Percentiles rank a stretch among this genome's conserved stretches.
These are phyloP conservation scores for Talaromyces adpressus DNA, from an alignment of 495 filamentous ascomycete genomes.

Conservation along the genomic window DNA sequence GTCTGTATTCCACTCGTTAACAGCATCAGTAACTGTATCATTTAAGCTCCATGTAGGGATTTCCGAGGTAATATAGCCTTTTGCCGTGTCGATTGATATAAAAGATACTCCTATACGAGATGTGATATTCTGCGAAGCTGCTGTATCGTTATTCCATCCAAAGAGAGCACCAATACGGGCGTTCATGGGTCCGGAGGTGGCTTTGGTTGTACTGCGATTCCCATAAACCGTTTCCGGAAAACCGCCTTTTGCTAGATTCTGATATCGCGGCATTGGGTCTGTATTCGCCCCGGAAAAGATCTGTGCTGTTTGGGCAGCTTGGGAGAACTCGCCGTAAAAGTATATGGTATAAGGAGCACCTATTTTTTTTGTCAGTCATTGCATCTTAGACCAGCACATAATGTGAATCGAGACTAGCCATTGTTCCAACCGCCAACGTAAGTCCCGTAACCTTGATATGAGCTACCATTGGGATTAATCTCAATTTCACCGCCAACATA, in stretches of 20 bases:
- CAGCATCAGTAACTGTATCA: slow-evolving; percentile 39
- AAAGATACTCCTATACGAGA: slow-evolving; percentile 58
- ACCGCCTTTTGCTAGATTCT: slow-evolving; percentile 22
- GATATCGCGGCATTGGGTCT: slow-evolving; percentile 25
- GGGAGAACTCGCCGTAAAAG: slow-evolving; percentile 57
- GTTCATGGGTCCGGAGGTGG: slow-evolving; percentile 28
- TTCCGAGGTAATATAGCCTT: slow-evolving; percentile 50
- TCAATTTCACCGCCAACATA: slow-evolving; percentile 55
- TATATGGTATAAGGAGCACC: slow-evolving; percentile 53
- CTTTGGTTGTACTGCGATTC: slow-evolving; percentile 17
- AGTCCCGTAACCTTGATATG: slow-evolving; percentile 53
- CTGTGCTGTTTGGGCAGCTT: slow-evolving; percentile 26
- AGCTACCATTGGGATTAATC: slow-evolving; percentile 35
- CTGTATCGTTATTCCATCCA: slow-evolving; percentile 21
- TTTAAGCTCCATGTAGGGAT: slow-evolving; percentile 47
- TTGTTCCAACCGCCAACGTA: slow-evolving; percentile 57
- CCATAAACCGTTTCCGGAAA: slow-evolving; percentile 18
- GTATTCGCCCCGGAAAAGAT: slow-evolving; percentile 48
- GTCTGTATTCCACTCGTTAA: slow-evolving; percentile 54
- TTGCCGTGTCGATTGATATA: slow-evolving; percentile 19
- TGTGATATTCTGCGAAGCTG: slow-evolving; percentile 25
- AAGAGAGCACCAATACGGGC: slow-evolving; percentile 29
- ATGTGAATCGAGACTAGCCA: slow-evolving; percentile 21
- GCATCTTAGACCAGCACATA: not conserved
- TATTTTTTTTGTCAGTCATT: slow-evolving; percentile 12